Conservation (phyloP, 257 asterid genomes). For the Solanum bukasovii region DNA sequence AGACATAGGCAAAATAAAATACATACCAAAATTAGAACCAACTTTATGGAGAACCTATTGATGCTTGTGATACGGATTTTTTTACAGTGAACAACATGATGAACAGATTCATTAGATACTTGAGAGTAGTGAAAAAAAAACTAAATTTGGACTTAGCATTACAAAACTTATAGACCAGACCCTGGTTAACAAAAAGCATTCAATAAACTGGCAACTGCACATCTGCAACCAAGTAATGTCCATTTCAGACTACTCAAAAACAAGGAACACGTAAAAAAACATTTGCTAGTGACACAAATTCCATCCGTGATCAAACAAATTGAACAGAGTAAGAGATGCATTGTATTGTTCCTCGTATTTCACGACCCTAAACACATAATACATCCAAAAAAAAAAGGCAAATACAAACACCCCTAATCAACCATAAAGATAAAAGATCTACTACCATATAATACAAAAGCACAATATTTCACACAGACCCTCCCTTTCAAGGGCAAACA, state of each 20-base stretch:
- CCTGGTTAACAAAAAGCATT: not conserved
- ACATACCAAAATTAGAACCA: not conserved
- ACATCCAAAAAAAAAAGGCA: not conserved
- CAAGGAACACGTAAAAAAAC: not conserved
- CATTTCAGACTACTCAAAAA: not conserved
- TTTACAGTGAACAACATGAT: not conserved
- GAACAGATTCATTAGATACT: not conserved
- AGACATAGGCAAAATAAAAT: not conserved
- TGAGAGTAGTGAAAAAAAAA: not conserved
- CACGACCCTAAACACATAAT: not conserved
- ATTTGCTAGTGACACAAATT: not conserved
- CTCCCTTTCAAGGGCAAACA: not conserved
- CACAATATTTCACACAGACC: not conserved
- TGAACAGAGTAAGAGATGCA: not conserved
- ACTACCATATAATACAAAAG: not conserved
- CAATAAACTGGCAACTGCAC: not conserved
- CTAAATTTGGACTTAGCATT: not conserved
- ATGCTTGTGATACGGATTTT: not conserved
- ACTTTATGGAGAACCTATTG: not conserved
- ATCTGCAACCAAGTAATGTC: not conserved
- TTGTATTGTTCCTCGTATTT: not conserved
- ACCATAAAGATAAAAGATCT: not conserved
- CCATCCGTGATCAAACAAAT: not conserved
- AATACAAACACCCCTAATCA: not conserved
- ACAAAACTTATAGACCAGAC: not conserved